These are phyloP conservation scores for Chlorella sp. DNA, from an alignment of 139 green algal genomes.

Conservation along the genomic window DNA sequence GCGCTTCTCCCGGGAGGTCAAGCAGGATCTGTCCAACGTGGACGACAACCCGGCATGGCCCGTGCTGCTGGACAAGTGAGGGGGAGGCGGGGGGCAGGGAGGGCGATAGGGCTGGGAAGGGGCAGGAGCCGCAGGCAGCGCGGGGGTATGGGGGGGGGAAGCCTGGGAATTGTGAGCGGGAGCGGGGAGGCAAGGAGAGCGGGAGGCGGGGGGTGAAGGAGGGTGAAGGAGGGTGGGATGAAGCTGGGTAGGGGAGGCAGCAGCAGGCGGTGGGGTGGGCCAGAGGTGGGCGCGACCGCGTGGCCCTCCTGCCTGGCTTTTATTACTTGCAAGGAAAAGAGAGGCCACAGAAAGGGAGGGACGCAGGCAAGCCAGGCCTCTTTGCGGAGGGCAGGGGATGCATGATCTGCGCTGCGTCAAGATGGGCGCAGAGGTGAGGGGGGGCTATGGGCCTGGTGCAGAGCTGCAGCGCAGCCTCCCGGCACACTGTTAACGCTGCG, in stretches of 20 bases:
- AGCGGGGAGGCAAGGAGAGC: neutral
- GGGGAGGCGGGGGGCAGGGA: neutral
- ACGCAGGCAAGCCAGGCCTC: too few species aligned
- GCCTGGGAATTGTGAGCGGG: too few species aligned
- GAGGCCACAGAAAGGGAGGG: too few species aligned
- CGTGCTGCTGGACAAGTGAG: constrained; percentile 49
- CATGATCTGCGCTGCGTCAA: too few species aligned
- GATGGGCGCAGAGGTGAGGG: too few species aligned
- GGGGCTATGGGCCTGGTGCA: neutral
- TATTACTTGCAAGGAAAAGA: too few species aligned
- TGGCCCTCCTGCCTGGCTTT: too few species aligned
- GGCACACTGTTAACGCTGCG: too few species aligned
- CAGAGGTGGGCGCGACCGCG: too few species aligned
- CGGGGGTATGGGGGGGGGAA: too few species aligned
- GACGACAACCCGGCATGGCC: constrained; percentile 75
- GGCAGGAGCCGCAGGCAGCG: neutral
- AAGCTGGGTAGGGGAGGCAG: neutral
- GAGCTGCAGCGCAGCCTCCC: neutral
- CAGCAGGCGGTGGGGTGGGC: neutral
- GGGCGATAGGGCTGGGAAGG: neutral
- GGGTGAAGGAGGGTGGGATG: neutral
- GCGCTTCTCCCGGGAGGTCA: constrained; percentile 64
- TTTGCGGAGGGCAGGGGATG: too few species aligned
- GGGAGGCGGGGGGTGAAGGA: neutral
- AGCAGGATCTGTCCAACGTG: constrained; percentile 59